Conservation (phyloP, 345 rosid species). For the Arabis hirsuta region DNA sequence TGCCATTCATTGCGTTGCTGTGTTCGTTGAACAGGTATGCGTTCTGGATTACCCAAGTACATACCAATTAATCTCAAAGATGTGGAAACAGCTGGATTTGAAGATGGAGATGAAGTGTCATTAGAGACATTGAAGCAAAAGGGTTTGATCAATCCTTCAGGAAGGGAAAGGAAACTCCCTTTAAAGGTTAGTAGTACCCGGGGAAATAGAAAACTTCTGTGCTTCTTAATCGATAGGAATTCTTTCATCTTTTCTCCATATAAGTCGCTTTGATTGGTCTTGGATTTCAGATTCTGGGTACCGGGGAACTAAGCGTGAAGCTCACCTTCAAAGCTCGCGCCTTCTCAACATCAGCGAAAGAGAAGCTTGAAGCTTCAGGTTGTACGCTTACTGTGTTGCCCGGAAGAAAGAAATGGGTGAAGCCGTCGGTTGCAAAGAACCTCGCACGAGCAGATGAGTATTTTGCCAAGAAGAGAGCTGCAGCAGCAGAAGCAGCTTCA, state of each 20-base stretch:
- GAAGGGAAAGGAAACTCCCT: constrained; percentile 93
- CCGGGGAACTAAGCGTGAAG: constrained; percentile 76
- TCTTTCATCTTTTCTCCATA: background rate
- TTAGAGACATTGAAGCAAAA: constrained; percentile 71
- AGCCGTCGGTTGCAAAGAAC: constrained; percentile 84
- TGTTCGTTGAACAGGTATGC: constrained; percentile 68
- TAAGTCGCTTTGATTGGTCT: background rate
- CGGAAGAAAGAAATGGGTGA: constrained; percentile 93
- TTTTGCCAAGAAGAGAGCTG: constrained; percentile 87
- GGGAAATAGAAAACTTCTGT: background rate
- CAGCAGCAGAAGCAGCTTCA: constrained; percentile 37
- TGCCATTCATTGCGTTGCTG: background rate
- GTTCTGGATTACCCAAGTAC: constrained; percentile 75
- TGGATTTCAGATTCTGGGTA: constrained; percentile 70
- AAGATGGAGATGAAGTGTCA: constrained; percentile 90
- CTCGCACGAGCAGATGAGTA: constrained; percentile 82
- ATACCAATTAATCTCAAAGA: constrained; percentile 82
- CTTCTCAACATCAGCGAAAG: constrained; percentile 76
- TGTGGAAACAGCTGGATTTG: constrained; percentile 77
- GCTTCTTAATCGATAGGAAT: background rate
- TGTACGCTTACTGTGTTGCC: constrained; percentile 77
- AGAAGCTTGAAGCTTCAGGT: constrained; percentile 83
- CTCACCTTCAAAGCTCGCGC: constrained; percentile 81
- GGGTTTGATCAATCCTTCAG: constrained; percentile 91
- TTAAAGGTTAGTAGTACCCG: constrained; percentile 58